Conservation (phyloP, 225 moss, liverwort and hornwort genomes). For the Sphagnum tenellum region DNA sequence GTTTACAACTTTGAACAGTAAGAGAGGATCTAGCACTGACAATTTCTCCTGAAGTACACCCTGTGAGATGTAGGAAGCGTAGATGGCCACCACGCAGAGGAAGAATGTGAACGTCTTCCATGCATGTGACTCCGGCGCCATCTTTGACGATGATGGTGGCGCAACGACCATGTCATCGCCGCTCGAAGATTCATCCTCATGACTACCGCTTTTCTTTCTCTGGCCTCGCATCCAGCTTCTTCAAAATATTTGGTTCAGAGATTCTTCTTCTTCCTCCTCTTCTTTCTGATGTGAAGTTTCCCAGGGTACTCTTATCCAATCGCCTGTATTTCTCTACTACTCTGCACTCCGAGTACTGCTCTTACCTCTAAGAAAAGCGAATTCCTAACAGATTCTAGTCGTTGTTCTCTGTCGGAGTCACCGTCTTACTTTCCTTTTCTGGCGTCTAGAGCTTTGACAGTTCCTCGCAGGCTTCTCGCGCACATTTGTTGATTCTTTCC, state of each 20-base stretch:
- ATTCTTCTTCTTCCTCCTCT: slow-evolving; percentile 20
- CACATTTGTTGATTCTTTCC: background rate
- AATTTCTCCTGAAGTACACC: slow-evolving; percentile 81
- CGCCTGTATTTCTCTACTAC: too few species aligned
- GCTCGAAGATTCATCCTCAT: too few species aligned
- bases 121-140: slow-evolving; percentile 5
- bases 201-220: too few species aligned
- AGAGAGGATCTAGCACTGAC: slow-evolving; percentile 18
- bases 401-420: slow-evolving; percentile 1
- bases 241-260: too few species aligned
- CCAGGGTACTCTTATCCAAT: too few species aligned
- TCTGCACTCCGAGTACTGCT: too few species aligned
- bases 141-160: background rate
- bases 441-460: background rate
- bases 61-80: slow-evolving; percentile 69
- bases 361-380: too few species aligned
- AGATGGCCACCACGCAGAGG: slow-evolving; percentile 69
- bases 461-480: background rate
- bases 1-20: background rate
- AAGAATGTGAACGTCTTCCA: slow-evolving; percentile 34
- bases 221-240: too few species aligned
- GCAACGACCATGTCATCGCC: too few species aligned
- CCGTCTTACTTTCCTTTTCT: slow-evolving; percentile 8
- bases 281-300: slow-evolving; percentile 9
- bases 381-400: too few species aligned